Percentiles rank a stretch among this genome's conserved stretches.
Conservation (phyloP, 2,329 filamentous ascomycete genomes). For the Emergomyces pasteurianus region DNA sequence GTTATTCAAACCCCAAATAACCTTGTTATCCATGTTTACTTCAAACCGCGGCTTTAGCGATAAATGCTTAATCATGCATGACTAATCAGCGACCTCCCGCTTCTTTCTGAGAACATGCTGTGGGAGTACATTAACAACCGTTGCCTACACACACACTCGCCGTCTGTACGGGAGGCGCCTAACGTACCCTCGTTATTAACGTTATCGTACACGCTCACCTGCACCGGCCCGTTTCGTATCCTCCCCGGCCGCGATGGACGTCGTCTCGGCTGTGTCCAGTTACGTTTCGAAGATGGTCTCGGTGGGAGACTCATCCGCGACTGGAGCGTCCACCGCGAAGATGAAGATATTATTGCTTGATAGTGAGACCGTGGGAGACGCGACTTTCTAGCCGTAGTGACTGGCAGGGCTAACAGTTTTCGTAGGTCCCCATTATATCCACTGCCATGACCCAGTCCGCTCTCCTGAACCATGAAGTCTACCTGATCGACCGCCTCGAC, state of each 20-base stretch:
- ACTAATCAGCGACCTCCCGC: too few species aligned
- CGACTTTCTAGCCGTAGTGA: conserved; percentile 11
- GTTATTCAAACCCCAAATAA: too few species aligned
- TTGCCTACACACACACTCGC: not conserved
- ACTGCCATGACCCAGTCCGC: conserved; percentile 92
- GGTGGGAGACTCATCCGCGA: conserved; percentile 56
- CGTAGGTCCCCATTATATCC: conserved; percentile 73
- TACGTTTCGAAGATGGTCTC: conserved; percentile 97
- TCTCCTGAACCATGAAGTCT: conserved; percentile 90
- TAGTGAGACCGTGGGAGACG: conserved; percentile 64
- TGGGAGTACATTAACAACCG: too few species aligned
- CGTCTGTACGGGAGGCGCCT: not conserved
- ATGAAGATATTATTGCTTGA: conserved; percentile 98
- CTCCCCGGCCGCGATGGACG: conserved; percentile 59
- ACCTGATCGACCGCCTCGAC: conserved; percentile 91
- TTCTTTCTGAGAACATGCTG: too few species aligned
- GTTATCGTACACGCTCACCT: not conserved
- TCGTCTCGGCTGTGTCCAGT: conserved; percentile 81
- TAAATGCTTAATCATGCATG: not conserved
- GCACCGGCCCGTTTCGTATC: not conserved
- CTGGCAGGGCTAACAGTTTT: conserved; percentile 15
- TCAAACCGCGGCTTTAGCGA: too few species aligned
- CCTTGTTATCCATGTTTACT: too few species aligned
- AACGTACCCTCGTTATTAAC: not conserved
- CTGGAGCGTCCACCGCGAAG: conserved; percentile 61